Conservation (phyloP, 495 filamentous ascomycete species). For the Oleoguttula mirabilis region DNA sequence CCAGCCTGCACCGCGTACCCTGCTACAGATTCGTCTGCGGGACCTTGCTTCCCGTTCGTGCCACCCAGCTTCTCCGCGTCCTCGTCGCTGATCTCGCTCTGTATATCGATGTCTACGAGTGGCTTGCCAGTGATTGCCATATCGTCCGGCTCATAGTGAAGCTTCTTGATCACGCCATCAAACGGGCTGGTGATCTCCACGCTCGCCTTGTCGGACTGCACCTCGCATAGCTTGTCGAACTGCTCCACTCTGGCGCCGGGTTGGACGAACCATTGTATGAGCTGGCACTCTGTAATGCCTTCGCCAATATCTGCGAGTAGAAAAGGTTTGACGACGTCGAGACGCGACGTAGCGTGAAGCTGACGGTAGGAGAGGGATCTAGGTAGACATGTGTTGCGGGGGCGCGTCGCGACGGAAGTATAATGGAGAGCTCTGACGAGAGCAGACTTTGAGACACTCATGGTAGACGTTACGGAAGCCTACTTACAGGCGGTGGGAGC, state of each 20-base stretch:
- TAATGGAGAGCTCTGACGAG: no score
- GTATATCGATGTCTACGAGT: constrained; percentile 66
- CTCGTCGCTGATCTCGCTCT: constrained; percentile 45
- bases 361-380: neutral
- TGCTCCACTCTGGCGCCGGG: constrained; percentile 92
- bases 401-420: no score
- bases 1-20: constrained; percentile 27
- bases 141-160: constrained; percentile 90
- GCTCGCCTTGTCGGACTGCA: constrained; percentile 97
- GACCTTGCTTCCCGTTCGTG: constrained; percentile 8
- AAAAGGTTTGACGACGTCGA: constrained; percentile 67
- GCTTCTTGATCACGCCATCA: constrained; percentile 87
- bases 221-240: constrained; percentile 95
- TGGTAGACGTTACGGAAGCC: no score
- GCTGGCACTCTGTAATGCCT: constrained; percentile 94
- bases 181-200: constrained; percentile 95
- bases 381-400: neutral
- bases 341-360: constrained; percentile 50
- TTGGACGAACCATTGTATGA: constrained; percentile 99
- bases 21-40: constrained; percentile 35
- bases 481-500: no score
- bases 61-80: constrained; percentile 35
- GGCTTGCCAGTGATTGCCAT: constrained; percentile 87
- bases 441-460: no score
- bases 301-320: constrained; percentile 93